Base-by-base conservation (phyloP, 2,329 filamentous ascomycete species). In the Dactylellina parvicollis region DNA sequence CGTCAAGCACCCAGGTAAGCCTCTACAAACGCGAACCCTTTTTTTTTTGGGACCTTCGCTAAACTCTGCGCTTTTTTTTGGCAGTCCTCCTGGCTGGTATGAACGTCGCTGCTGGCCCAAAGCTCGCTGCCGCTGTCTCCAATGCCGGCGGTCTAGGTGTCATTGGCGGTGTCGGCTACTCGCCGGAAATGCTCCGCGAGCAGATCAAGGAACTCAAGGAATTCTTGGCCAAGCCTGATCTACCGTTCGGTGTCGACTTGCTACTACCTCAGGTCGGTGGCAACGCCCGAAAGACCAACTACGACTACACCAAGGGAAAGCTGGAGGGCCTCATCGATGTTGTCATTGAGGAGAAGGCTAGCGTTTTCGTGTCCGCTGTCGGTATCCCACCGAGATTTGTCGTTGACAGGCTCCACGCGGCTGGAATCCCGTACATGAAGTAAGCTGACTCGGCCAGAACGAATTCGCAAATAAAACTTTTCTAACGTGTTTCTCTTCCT, bases 261-360 rank as follows among this genome's bases (percentile, higher is more conserved):
- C 86, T 98, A 64, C 87, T 98, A 12, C 94, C 94, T 57, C 94
- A 99, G 84, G 92, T 99, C 75, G 95, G 95, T 76, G 95, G 94
- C 78, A 92, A 85, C 79, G 95, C 95, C 75, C 88, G 95, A 80
- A 59, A 75, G 32, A 74, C 69, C 79, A 97, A 94, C 88, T 96
- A 98, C 83, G 95, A 99, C 83, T 99, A 99, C 86, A 99, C 95
- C 80, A 98, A 99, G 86, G 95, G 95, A 82, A 98, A 98, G 85
- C 91, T 99, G 75, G 86, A 91, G 81, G 91, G 94, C 81, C 88
- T 99, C 66, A 83, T 96, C 81, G 89, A 92, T 81, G 92, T 97
- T 80, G 89, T 97, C 83, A 96, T 99, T 83, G 90, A 96, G 79
- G 92, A 89, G 62, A 92, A 92, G 76, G 91, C 92, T 74, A 93